Conservation (phyloP, 2,329 filamentous ascomycete genomes). For the Penicillium occitanis region DNA sequence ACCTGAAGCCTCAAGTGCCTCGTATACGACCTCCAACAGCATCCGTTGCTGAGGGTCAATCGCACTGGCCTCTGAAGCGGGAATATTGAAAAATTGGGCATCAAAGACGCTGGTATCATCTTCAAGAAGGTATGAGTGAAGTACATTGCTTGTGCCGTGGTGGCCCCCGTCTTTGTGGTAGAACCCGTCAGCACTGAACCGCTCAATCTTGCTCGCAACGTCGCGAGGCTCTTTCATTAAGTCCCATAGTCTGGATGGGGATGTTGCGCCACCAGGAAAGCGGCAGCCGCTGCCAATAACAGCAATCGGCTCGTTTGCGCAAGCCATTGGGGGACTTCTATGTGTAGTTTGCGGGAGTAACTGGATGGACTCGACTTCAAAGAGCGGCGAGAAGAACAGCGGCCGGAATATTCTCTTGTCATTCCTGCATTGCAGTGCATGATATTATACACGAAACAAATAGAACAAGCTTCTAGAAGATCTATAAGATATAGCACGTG, state of each 20-base stretch:
- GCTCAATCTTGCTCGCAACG: slow-evolving; percentile 6
- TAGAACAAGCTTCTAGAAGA: neutral
- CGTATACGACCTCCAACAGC: slow-evolving; percentile 38
- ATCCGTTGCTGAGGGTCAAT: slow-evolving; percentile 30
- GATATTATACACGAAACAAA: neutral
- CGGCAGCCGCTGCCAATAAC: slow-evolving; percentile 21
- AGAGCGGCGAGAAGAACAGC: neutral
- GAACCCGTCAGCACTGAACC: slow-evolving; percentile 12
- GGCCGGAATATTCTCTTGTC: neutral
- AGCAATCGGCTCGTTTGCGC: slow-evolving; percentile 17
- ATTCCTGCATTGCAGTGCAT: slow-evolving; percentile 6
- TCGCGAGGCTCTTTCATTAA: slow-evolving; percentile 24
- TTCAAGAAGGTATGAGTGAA: neutral
- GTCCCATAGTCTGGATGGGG: slow-evolving; percentile 17
- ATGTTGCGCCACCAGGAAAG: slow-evolving; percentile 15
- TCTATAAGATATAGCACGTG: slow-evolving; percentile 4
- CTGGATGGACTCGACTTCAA: neutral
- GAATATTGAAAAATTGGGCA: slow-evolving; percentile 27
- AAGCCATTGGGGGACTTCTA: neutral
- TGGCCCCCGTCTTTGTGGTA: slow-evolving; percentile 14
- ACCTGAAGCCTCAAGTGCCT: slow-evolving; percentile 33
- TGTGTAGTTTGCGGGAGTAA: neutral
- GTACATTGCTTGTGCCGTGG: slow-evolving; percentile 22
- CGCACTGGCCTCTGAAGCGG: neutral
- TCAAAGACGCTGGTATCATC: slow-evolving; percentile 29